phyloP scores from a whole-genome alignment of 306 rosid genomes.

The Elaeagnus macrophylla region DNA sequence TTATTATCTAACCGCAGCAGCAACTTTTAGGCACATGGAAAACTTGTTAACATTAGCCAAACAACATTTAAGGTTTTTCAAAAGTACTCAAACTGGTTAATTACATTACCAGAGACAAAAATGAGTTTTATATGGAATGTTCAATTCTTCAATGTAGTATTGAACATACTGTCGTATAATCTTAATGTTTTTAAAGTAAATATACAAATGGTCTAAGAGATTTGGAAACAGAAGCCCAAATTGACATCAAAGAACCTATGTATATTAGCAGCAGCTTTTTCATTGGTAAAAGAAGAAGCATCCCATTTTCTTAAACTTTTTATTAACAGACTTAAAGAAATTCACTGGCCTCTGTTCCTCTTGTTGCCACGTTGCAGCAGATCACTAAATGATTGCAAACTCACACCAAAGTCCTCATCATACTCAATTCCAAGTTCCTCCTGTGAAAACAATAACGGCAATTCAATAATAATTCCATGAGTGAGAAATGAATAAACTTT shows the following conservation, averaged over 20 bases:
- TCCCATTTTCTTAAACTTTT: slow-evolving; percentile 13
- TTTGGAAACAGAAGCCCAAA: not conserved
- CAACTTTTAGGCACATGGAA: no score
- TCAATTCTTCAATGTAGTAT: not conserved
- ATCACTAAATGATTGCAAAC: slow-evolving; percentile 53
- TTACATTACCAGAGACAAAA: no score
- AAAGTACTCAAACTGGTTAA: no score
- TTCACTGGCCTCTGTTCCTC: slow-evolving; percentile 47
- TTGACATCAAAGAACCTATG: slow-evolving; percentile 10
- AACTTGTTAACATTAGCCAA: no score
- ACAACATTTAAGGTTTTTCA: no score
- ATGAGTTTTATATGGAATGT: no score
- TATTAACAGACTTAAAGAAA: slow-evolving; percentile 10
- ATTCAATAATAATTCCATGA: slow-evolving; percentile 3
- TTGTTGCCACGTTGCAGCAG: slow-evolving; percentile 54
- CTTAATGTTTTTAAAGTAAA: not conserved
- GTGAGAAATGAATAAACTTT: slow-evolving; percentile 1
- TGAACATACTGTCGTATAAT: not conserved
- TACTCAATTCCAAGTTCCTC: slow-evolving; percentile 86
- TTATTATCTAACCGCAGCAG: no score
- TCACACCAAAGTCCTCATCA: slow-evolving; percentile 69
- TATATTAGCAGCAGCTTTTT: slow-evolving; percentile 1
- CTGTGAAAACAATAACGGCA: slow-evolving; percentile 27
- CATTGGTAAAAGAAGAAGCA: slow-evolving; percentile 8
- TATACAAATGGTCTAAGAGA: not conserved